These are phyloP conservation scores for Akanthomyces muscarius DNA, from an alignment of 2,329 filamentous ascomycete species.

Conservation along the genomic window DNA sequence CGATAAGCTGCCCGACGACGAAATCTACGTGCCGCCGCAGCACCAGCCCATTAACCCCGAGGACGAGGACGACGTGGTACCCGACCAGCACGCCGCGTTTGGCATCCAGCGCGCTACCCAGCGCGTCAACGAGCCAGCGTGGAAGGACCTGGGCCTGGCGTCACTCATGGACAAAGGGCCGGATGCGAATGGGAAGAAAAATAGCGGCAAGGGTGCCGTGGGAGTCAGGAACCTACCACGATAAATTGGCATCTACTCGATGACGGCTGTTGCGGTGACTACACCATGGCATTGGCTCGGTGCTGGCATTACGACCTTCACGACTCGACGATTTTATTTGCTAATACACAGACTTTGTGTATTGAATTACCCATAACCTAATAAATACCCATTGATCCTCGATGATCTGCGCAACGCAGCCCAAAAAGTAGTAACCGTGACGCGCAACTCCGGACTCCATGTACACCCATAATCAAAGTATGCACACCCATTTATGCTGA, in stretches of 20 bases:
- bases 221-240: constrained; percentile 23
- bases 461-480: constrained; percentile 4
- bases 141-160: constrained; percentile 73
- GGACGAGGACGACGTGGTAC: constrained; percentile 84
- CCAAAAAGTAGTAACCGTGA: background rate
- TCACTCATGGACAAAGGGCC: constrained; percentile 66
- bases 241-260: constrained; percentile 9
- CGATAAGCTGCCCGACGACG: constrained; percentile 67
- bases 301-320: background rate
- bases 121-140: constrained; percentile 64
- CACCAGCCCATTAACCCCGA: constrained; percentile 82
- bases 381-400: background rate
- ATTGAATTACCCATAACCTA: background rate
- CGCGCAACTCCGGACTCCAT: constrained; percentile 6
- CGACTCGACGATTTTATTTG: background rate
- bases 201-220: constrained; percentile 19
- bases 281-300: background rate
- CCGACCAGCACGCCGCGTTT: constrained; percentile 83
- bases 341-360: background rate
- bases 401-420: background rate
- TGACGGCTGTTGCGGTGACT: background rate
- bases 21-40: constrained; percentile 76
- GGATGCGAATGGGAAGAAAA: constrained; percentile 18
- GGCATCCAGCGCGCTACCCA: constrained; percentile 80
- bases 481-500: background rate